Evolutionary conservation across 2,329 filamentous ascomycete genomes (phyloP), one percentile per base, ranked within the genome.

Genomic region (Microsporum ferrugineum): DNA sequence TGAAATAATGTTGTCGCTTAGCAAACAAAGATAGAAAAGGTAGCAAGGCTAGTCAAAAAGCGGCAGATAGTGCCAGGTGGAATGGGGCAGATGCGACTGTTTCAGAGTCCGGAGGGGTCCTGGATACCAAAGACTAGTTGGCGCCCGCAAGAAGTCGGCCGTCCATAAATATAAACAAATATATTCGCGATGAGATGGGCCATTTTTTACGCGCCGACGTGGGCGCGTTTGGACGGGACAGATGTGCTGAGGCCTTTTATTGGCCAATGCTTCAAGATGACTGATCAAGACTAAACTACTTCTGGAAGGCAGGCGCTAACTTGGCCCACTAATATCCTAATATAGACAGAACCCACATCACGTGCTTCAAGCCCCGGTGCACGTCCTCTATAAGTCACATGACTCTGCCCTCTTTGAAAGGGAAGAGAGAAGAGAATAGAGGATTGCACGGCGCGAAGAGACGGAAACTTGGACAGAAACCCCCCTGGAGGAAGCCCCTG

Each of bases 161-260:
- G 39, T n/a, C 39, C 43, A 31, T 49, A 49, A 49, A 49, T 49
- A 49, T 49, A 49, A 49, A 49, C 45, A 49, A 31, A 14, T 12
- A 27, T 12, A 29, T 3, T 55, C 33, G 49, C 36, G 49, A 55
- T 55, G 49, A 12, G 49, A n/a, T 7, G 29, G 5, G 12, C 29
- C 8, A 29, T 27, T 5, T 5, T 34, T 55, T 55, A 55, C 49
- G 49, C 49, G 49, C 49, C 49, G 49, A 17, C 49, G 31, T 39
- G n/a, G 49, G 59, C 62, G 62, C 59, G 62, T 63, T 45, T 51
- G 57, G 39, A 23, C 17, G 12, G 49, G 29, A 58, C 51, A 39
- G 27, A 27, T 53, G 59, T 58, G 59, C 36, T 45, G 36, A 60
- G 57, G 59, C 36, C 43, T 33, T 43, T 62, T 47, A 63, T 64